Conservation (phyloP, 1,284 basidiomycete genomes). For the Rhodotorula mucilaginosa region DNA sequence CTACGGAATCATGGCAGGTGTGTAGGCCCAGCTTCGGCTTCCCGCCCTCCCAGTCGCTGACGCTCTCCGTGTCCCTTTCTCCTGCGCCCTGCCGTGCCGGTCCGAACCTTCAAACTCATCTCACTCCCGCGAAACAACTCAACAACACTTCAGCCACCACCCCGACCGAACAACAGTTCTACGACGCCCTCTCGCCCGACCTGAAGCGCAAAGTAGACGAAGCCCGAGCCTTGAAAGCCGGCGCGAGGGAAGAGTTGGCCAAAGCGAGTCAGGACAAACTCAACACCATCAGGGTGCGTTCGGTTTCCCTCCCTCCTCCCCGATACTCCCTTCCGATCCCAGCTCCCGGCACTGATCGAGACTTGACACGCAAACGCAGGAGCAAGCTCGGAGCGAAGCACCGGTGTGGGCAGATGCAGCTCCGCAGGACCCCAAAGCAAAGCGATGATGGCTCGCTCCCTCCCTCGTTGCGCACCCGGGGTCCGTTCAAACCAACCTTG, state of each 20-base stretch:
- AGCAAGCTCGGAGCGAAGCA: slow-evolving; percentile 11
- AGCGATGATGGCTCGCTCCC: slow-evolving; percentile 1
- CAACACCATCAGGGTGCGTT: slow-evolving; percentile 24
- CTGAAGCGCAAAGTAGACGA: slow-evolving; percentile 38
- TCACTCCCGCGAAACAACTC: too few species aligned
- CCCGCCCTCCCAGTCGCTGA: background rate
- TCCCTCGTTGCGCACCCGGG: background rate
- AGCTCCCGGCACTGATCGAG: background rate
- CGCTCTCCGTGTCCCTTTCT: background rate
- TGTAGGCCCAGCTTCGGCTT: background rate
- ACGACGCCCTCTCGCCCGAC: slow-evolving; percentile 35
- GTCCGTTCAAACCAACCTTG: too few species aligned
- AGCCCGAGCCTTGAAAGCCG: slow-evolving; percentile 7
- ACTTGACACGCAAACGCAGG: background rate
- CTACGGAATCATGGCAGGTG: slow-evolving; percentile 37
- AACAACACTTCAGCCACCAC: slow-evolving; percentile 27
- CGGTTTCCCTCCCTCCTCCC: too few species aligned
- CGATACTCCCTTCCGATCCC: too few species aligned
- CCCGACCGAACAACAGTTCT: slow-evolving; percentile 36
- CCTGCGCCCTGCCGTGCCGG: background rate
- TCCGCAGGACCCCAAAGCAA: background rate
- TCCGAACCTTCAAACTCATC: background rate
- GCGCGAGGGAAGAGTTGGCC: slow-evolving; percentile 10
- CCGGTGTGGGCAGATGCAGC: slow-evolving; percentile 22
- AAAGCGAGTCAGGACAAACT: slow-evolving; percentile 4